A percentile compares a stretch with the other conserved stretches of the same genome.
Evolutionary conservation across 2,329 filamentous ascomycete species (phyloP).

Genomic region (Xylariaceae sp.): DNA sequence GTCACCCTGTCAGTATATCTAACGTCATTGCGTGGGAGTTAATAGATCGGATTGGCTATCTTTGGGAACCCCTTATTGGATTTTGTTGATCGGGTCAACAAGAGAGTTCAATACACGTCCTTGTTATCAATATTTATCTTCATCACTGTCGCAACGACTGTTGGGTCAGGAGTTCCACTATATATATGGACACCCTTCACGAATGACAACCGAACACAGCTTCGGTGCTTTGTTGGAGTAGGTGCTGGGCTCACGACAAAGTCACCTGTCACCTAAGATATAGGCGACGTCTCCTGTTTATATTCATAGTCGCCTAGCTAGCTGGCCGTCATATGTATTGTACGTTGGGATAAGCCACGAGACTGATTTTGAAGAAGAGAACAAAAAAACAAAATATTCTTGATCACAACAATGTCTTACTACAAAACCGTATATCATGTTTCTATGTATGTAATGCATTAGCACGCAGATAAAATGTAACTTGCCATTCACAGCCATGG

Average conservation of each 20-base stretch:
- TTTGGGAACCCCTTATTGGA: constrained; percentile 13
- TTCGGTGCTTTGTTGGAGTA: not conserved
- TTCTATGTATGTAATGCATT: not conserved
- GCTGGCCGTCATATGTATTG: not conserved
- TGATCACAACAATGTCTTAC: constrained; percentile 1
- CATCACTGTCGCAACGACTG: constrained; percentile 5
- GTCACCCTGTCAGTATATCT: constrained; percentile 15
- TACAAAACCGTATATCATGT: not conserved
- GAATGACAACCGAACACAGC: constrained; percentile 7
- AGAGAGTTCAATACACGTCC: constrained; percentile 8
- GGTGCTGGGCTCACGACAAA: constrained; percentile 12
- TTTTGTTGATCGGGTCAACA: constrained; percentile 6
- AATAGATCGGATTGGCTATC: constrained; percentile 19
- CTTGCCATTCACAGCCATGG: not conserved
- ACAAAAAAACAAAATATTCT: not conserved
- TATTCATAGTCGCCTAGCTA: constrained; percentile 2
- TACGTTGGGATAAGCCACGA: constrained; percentile 1
- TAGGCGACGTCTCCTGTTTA: constrained; percentile 4
- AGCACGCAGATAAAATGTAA: not conserved
- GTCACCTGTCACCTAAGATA: constrained; percentile 9
- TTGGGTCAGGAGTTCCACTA: constrained; percentile 7
- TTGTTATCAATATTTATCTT: constrained; percentile 21
- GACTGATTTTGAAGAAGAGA: constrained; percentile 1
- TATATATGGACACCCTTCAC: constrained; percentile 10
- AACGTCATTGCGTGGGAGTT: constrained; percentile 21